phyloP scores from a whole-genome alignment of 192 early-diverging fungal genomes.

The Coemansia sp. region DNA sequence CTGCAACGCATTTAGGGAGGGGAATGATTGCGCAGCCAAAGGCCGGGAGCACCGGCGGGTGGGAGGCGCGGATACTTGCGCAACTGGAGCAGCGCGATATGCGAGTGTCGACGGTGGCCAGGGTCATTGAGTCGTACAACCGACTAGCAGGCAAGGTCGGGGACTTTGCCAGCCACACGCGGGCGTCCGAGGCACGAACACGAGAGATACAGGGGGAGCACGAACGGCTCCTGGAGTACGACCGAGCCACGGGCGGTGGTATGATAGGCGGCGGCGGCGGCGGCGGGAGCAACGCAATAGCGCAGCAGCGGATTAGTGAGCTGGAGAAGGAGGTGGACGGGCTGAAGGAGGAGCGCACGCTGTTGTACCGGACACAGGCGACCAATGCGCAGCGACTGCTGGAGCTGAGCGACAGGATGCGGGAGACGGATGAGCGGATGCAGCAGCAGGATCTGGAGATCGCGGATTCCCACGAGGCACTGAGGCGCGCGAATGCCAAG shows the following conservation, averaged over 20 bases:
- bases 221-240: slow-evolving; percentile 45
- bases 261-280: slow-evolving; percentile 3
- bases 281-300: slow-evolving; percentile 37
- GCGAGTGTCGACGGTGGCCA: slow-evolving; percentile 49
- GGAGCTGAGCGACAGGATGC: slow-evolving; percentile 77
- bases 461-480: slow-evolving; percentile 38
- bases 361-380: slow-evolving; percentile 88
- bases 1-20: too few relatives aligned
- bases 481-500: slow-evolving; percentile 36
- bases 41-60: slow-evolving; percentile 16
- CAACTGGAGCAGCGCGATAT: slow-evolving; percentile 50
- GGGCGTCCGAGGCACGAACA: slow-evolving; percentile 41
- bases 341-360: slow-evolving; percentile 83
- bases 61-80: slow-evolving; percentile 47
- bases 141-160: slow-evolving; percentile 45
- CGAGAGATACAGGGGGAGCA: slow-evolving; percentile 50
- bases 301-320: slow-evolving; percentile 68
- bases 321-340: slow-evolving; percentile 73
- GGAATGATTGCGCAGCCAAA: slow-evolving; percentile 24
- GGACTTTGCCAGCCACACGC: slow-evolving; percentile 46
- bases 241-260: slow-evolving; percentile 10
- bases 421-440: slow-evolving; percentile 60
- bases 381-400: slow-evolving; percentile 91
- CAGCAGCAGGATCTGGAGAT: slow-evolving; percentile 62
- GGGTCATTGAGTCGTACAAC: slow-evolving; percentile 52